A percentile compares a stretch with the other conserved stretches of the same genome.
phyloP scores from a whole-genome alignment of 345 rosid species.

The Kernera saxatilis region DNA sequence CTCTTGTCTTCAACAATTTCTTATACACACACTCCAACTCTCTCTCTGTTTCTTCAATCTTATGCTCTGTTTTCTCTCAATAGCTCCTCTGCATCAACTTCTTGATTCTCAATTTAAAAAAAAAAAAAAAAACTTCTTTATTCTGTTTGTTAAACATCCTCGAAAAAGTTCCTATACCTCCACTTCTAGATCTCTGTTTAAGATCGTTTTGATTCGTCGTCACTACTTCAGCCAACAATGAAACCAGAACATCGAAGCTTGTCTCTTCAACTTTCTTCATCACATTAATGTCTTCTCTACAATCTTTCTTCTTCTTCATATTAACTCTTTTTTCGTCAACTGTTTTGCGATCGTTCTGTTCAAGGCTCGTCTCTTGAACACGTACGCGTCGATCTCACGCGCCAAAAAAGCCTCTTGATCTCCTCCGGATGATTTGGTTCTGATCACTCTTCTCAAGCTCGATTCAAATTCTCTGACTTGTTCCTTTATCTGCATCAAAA shows the following conservation, averaged over 20 bases:
- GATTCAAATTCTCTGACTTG: conserved; percentile 30
- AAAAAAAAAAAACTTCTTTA: too few species aligned
- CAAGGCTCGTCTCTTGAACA: conserved; percentile 30
- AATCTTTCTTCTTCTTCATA: conserved; percentile 10
- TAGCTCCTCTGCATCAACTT: conserved; percentile 10
- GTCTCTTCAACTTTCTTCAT: conserved; percentile 33
- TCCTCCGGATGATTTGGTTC: conserved; percentile 1
- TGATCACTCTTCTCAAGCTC: conserved; percentile 27
- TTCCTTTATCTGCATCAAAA: conserved; percentile 31
- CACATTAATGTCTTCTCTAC: background rate
- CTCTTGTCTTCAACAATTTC: conserved; percentile 42
- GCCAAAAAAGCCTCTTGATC: conserved; percentile 6
- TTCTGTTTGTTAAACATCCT: too few species aligned
- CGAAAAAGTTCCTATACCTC: background rate
- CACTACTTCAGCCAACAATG: conserved; percentile 21
- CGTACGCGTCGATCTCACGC: conserved; percentile 21
- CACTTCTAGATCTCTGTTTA: background rate
- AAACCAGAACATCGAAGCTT: conserved; percentile 22
- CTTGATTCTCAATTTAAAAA: too few species aligned
- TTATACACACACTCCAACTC: conserved; percentile 37
- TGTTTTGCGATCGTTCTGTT: conserved; percentile 13
- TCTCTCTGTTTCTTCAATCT: conserved; percentile 36
- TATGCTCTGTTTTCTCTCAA: conserved; percentile 30
- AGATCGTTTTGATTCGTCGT: background rate
- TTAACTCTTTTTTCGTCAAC: conserved; percentile 24